Conservation (phyloP, 2,329 filamentous ascomycete species). For the Xylaria sp. region DNA sequence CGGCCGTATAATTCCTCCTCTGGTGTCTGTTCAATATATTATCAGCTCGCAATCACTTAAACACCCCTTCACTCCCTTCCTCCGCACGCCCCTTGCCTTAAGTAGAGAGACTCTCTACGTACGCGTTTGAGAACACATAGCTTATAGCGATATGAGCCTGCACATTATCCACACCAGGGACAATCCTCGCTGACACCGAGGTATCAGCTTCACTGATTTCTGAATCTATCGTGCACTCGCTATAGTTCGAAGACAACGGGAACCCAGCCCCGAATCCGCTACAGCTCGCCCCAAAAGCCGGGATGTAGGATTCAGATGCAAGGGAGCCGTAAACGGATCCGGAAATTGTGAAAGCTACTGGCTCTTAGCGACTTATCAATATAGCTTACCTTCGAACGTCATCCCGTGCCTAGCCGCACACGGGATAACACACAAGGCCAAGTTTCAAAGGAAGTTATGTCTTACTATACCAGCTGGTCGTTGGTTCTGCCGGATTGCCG, state of each 20-base stretch:
- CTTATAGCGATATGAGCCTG: slow-evolving; percentile 36
- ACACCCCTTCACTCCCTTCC: too few relatives aligned
- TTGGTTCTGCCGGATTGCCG: slow-evolving; percentile 31
- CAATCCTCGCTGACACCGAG: slow-evolving; percentile 29
- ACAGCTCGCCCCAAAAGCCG: slow-evolving; percentile 29
- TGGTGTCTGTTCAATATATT: not conserved
- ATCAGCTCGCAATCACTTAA: not conserved
- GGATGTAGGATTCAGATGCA: slow-evolving; percentile 21
- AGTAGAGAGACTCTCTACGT: slow-evolving; percentile 11
- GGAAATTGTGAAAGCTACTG: slow-evolving; percentile 28
- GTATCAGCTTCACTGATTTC: not conserved
- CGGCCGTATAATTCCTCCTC: slow-evolving; percentile 20
- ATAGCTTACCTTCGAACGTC: not conserved
- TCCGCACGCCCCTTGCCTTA: not conserved
- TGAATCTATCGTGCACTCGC: slow-evolving; percentile 20
- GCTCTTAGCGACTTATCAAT: slow-evolving; percentile 8
- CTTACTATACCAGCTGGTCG: slow-evolving; percentile 36
- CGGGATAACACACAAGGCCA: not conserved
- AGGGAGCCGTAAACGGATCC: slow-evolving; percentile 9
- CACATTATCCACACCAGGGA: slow-evolving; percentile 19
- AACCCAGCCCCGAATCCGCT: slow-evolving; percentile 25
- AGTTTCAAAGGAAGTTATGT: not conserved
- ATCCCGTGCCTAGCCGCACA: not conserved
- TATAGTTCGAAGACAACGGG: slow-evolving; percentile 31
- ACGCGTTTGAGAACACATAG: slow-evolving; percentile 25